These are phyloP conservation scores for Staphylotrichum longicolle DNA, from an alignment of 495 filamentous ascomycete genomes.

Conservation along the genomic window DNA sequence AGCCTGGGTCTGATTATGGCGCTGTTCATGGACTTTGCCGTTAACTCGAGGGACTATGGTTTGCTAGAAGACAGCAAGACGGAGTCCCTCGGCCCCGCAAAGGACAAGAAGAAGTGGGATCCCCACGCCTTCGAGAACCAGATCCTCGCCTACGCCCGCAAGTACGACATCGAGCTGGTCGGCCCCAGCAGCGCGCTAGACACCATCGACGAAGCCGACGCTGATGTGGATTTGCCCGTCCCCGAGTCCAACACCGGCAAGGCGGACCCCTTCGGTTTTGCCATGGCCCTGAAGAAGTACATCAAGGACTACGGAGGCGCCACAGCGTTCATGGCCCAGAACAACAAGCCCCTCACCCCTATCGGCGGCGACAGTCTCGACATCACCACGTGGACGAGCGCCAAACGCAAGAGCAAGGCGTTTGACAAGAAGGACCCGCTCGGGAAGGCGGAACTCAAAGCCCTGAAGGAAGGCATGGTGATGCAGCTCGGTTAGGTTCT, in stretches of 20 bases:
- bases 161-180: constrained; percentile 26
- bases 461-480: constrained; percentile 34
- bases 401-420: constrained; percentile 28
- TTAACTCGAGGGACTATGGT: constrained; percentile 8
- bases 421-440: constrained; percentile 36
- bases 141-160: constrained; percentile 27
- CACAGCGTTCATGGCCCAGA: constrained; percentile 9
- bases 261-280: constrained; percentile 24
- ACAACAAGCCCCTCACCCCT: not conserved
- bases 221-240: constrained; percentile 25
- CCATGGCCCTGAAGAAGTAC: constrained; percentile 23
- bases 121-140: constrained; percentile 21
- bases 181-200: constrained; percentile 25
- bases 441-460: constrained; percentile 29
- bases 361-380: constrained; percentile 41
- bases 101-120: constrained; percentile 27
- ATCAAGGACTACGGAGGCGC: constrained; percentile 8
- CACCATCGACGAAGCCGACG: constrained; percentile 24
- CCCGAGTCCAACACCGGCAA: constrained; percentile 19
- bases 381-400: constrained; percentile 36
- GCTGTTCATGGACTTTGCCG: constrained; percentile 28
- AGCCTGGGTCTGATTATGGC: constrained; percentile 40
- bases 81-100: constrained; percentile 21
- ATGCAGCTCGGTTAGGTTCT: constrained; percentile 17
- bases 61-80: constrained; percentile 2